A percentile compares a stretch with the other conserved stretches of the same genome.
Conservation (phyloP, 2,329 filamentous ascomycete species). For the Aquanectria penicillioides region DNA sequence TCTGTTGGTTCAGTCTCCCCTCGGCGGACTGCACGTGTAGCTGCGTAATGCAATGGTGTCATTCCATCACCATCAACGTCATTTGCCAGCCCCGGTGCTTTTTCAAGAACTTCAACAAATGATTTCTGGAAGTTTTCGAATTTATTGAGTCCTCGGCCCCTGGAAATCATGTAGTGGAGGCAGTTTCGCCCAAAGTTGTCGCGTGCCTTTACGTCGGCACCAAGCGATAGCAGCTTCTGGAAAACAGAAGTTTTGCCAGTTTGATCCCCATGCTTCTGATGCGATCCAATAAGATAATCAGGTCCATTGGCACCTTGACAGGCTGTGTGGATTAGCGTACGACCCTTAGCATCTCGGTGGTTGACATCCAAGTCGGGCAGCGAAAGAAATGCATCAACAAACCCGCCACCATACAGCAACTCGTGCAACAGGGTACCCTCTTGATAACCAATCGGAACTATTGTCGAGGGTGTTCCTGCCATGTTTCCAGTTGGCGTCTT, state of each 20-base stretch:
- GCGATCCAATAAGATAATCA: constrained; percentile 3
- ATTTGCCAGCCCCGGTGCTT: constrained; percentile 23
- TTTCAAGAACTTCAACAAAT: constrained; percentile 9
- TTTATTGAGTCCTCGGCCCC: fast-evolving
- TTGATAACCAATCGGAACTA: constrained; percentile 2
- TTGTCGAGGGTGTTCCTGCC: not conserved
- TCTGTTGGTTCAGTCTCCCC: not conserved
- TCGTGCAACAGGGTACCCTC: constrained; percentile 37
- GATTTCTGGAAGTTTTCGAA: not conserved
- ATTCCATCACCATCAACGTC: constrained; percentile 34
- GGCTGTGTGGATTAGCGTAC: constrained; percentile 39
- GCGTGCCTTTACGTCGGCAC: constrained; percentile 36
- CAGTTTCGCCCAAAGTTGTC: constrained; percentile 35
- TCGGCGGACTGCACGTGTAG: not conserved
- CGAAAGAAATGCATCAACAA: constrained; percentile 31
- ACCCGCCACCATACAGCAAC: constrained; percentile 13
- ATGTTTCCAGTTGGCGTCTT: not conserved
- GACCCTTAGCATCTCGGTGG: constrained; percentile 35
- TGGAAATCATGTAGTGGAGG: constrained; percentile 34
- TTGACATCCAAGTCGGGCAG: constrained; percentile 35
- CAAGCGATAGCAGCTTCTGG: constrained; percentile 31
- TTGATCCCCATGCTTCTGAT: not conserved
- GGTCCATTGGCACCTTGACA: constrained; percentile 23
- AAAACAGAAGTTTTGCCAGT: constrained; percentile 20
- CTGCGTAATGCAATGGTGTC: constrained; percentile 40